phyloP scores from a whole-genome alignment of 495 filamentous ascomycete genomes.

The Penicillium salamii region DNA sequence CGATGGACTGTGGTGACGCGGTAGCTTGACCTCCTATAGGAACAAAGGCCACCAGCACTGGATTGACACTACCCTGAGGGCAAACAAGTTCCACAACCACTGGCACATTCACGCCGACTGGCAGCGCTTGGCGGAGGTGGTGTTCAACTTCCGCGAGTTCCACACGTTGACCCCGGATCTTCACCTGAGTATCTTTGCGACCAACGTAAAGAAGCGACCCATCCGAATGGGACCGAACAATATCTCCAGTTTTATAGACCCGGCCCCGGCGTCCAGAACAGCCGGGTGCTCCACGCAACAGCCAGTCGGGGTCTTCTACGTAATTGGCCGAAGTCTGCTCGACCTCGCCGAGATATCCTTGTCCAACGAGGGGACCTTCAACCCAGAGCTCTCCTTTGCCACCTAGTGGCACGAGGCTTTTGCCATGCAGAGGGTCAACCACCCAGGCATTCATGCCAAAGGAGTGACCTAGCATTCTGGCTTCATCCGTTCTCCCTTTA shows the following conservation, averaged over 20 bases:
- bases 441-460: background rate
- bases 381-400: background rate
- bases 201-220: slow-evolving; percentile 39
- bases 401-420: background rate
- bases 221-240: slow-evolving; percentile 36
- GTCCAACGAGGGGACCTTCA: background rate
- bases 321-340: background rate
- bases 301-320: background rate
- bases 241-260: slow-evolving; percentile 51
- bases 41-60: background rate
- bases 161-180: slow-evolving; percentile 31
- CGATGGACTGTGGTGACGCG: background rate
- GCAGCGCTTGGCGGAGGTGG: background rate
- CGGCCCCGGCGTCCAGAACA: background rate
- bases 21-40: background rate
- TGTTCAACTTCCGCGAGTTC: slow-evolving; percentile 33
- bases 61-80: background rate
- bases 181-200: slow-evolving; percentile 30
- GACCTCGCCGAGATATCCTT: background rate
- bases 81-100: background rate
- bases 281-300: background rate
- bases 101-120: background rate
- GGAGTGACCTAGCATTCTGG: background rate
- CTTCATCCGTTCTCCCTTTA: background rate
- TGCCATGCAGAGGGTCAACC: background rate